Evolutionary conservation across 1,139 yeast genomes (phyloP).

Genomic region (Diutina rugosa): DNA sequence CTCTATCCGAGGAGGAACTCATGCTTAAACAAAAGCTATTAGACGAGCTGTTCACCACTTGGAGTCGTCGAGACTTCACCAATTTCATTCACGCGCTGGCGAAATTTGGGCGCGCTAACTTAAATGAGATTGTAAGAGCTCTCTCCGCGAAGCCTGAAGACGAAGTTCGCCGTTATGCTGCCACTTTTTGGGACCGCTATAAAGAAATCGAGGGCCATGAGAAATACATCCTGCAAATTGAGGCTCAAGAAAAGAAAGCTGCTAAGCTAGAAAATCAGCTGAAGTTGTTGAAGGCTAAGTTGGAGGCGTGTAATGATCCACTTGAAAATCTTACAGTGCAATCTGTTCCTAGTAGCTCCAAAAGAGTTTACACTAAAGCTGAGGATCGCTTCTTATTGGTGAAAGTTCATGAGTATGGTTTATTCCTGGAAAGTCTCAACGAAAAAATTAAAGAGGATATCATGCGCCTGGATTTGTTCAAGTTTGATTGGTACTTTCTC

Average conservation of each 20-base stretch:
- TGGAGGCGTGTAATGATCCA: constrained; percentile 55
- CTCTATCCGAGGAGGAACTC: constrained; percentile 67
- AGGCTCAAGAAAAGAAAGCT: constrained; percentile 73
- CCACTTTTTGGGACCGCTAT: constrained; percentile 65
- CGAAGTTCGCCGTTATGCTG: constrained; percentile 59
- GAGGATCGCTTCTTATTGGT: constrained; percentile 78
- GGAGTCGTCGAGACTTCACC: constrained; percentile 86
- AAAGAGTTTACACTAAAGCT: constrained; percentile 66
- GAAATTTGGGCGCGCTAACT: constrained; percentile 59
- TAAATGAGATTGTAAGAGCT: constrained; percentile 38
- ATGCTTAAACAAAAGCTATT: constrained; percentile 48
- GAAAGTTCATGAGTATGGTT: constrained; percentile 66
- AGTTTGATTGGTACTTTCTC: constrained; percentile 80
- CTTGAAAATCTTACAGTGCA: constrained; percentile 61
- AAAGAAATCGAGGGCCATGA: constrained; percentile 74
- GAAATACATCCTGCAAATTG: constrained; percentile 74
- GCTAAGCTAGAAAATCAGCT: constrained; percentile 56
- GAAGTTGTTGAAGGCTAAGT: constrained; percentile 48
- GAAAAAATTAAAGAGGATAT: constrained; percentile 75
- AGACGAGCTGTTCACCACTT: constrained; percentile 55
- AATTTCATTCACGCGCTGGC: constrained; percentile 75
- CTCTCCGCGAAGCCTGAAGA: constrained; percentile 49
- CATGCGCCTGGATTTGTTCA: constrained; percentile 57
- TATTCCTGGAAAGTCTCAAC: constrained; percentile 54
- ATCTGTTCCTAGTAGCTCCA: constrained; percentile 90